Evolutionary conservation across 2,329 filamentous ascomycete genomes (phyloP).

Genomic region (Cytospora schulzeri): DNA sequence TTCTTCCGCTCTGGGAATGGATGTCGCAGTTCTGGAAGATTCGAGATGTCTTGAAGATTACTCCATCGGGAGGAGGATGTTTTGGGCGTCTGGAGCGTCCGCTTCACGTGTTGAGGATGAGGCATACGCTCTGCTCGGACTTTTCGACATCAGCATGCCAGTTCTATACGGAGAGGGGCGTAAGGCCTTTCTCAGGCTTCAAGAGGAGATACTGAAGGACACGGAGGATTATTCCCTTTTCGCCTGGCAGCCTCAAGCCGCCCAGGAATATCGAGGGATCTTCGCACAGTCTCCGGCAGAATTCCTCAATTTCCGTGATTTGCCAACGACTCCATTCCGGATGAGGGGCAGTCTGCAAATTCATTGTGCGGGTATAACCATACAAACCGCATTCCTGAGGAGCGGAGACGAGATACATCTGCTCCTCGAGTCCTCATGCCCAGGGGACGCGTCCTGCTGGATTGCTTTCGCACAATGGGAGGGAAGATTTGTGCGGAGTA

Average conservation of each 20-base stretch:
- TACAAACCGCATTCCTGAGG: not conserved
- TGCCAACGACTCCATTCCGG: not conserved
- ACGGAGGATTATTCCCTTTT: slow-evolving; percentile 6
- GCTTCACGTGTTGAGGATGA: slow-evolving; percentile 10
- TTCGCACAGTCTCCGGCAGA: slow-evolving; percentile 7
- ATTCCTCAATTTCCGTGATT: slow-evolving; percentile 2
- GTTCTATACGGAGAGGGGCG: slow-evolving; percentile 18
- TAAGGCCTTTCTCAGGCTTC: slow-evolving; percentile 13
- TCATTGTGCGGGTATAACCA: not conserved
- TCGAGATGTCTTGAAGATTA: slow-evolving; percentile 1
- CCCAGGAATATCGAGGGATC: slow-evolving; percentile 7
- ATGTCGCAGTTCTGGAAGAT: not conserved
- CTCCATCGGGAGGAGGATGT: slow-evolving; percentile 12
- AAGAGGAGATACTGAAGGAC: slow-evolving; percentile 22
- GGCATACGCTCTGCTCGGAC: slow-evolving; percentile 23
- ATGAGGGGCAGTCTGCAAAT: not conserved
- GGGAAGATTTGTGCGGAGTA: no score
- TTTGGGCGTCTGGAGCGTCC: slow-evolving; percentile 13
- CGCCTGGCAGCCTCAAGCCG: not conserved
- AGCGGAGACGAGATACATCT: not conserved
- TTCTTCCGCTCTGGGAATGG: not conserved
- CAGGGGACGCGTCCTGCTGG: no score
- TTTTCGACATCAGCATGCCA: slow-evolving; percentile 21
- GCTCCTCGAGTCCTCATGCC: no score
- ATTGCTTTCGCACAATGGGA: no score